A percentile compares a stretch with the other conserved stretches of the same genome.
Evolutionary conservation across 2,329 filamentous ascomycete genomes (phyloP).

Genomic region (Aspergillus sp.): DNA sequence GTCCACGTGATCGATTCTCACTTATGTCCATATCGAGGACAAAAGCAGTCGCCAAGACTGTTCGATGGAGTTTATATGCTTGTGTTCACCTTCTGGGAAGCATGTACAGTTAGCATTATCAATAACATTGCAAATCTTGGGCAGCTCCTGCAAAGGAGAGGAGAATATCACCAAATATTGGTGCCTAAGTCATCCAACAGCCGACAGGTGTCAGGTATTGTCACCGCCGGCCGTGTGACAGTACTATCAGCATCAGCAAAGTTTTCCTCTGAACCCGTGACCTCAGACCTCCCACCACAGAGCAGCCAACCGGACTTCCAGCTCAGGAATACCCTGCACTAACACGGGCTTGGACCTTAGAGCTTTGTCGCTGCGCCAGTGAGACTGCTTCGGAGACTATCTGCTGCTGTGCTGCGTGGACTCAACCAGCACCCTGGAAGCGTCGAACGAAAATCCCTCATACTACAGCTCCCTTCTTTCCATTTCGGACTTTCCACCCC

Average conservation of each 20-base stretch:
- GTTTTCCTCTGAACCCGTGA: conserved; percentile 14
- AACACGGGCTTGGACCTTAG: conserved; percentile 4
- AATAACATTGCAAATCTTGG: neutral
- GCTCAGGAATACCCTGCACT: conserved; percentile 10
- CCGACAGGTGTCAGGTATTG: conserved; percentile 9
- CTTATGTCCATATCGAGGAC: neutral
- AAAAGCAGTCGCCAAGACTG: neutral
- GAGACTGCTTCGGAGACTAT: conserved; percentile 11
- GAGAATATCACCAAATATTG: neutral
- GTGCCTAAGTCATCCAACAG: conserved; percentile 5
- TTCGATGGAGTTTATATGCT: neutral
- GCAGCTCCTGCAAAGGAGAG: neutral
- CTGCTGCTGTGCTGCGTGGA: conserved; percentile 18
- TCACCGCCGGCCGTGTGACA: conserved; percentile 2
- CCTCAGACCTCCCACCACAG: neutral
- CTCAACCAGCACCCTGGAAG: conserved; percentile 11
- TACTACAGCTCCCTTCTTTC: conserved; percentile 18
- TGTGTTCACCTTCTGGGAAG: neutral
- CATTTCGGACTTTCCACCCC: conserved; percentile 20
- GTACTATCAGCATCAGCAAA: neutral
- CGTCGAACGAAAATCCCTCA: conserved; percentile 30
- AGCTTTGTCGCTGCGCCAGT: conserved; percentile 8
- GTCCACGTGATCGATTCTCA: neutral
- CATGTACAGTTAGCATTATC: conserved; percentile 1
- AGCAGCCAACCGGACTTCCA: conserved; percentile 14